Percentiles rank a stretch among this genome's conserved stretches.
phyloP scores from a whole-genome alignment of 331 rosid genomes.

The Spiraea crenata region DNA sequence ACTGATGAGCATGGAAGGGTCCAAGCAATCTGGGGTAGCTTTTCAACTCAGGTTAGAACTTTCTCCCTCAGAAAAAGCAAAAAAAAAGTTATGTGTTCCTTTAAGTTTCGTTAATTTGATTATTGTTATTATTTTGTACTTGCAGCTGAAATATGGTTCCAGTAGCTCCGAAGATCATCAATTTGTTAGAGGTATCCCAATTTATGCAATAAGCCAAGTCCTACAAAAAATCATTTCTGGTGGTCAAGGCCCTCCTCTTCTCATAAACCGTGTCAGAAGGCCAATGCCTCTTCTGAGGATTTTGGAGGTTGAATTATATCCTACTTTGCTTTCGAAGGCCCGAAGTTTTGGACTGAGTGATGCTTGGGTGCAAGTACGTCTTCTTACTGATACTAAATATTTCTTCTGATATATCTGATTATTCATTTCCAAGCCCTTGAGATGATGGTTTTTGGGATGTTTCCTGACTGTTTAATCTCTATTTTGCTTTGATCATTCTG shows the following conservation, averaged over 20 bases:
- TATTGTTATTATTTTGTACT: conserved; percentile 21
- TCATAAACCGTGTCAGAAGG: conserved; percentile 81
- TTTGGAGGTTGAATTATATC: conserved; percentile 94
- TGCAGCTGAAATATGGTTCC: conserved; percentile 80
- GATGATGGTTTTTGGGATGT: neutral
- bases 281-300: conserved; percentile 92
- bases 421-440: neutral
- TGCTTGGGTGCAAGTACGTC: conserved; percentile 79
- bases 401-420: neutral
- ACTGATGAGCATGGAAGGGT: conserved; percentile 92
- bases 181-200: conserved; percentile 91
- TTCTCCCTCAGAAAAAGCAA: neutral
- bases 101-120: neutral
- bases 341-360: conserved; percentile 90
- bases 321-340: conserved; percentile 92
- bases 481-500: too few relatives aligned
- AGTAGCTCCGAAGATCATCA: conserved; percentile 91
- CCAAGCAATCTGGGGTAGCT: conserved; percentile 98
- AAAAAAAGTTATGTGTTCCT: conserved; percentile 9
- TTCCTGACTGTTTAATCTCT: neutral
- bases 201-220: conserved; percentile 82
- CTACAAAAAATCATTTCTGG: conserved; percentile 81
- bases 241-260: conserved; percentile 72
- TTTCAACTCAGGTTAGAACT: conserved; percentile 83
- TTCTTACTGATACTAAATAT: conserved; percentile 23